Percentiles rank a stretch among this genome's conserved stretches.
Conservation (phyloP, 495 filamentous ascomycete genomes). For the Daldinia decipiens region DNA sequence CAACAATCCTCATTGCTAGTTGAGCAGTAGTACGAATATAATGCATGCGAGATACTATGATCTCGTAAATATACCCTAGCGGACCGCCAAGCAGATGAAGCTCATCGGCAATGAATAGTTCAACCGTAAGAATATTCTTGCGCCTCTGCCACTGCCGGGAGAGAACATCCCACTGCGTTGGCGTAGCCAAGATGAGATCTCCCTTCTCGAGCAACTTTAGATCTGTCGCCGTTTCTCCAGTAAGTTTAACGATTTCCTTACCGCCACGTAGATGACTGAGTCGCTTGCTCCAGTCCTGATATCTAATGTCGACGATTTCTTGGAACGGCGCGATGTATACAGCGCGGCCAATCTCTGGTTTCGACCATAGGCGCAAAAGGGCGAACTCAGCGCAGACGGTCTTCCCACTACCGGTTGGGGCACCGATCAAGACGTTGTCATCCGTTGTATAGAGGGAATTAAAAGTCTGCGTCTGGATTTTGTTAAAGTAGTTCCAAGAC, state of each 20-base stretch:
- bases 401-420: conserved; percentile 93
- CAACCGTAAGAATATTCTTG: conserved; percentile 91
- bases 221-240: conserved; percentile 91
- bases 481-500: conserved; percentile 91
- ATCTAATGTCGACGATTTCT: conserved; percentile 83
- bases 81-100: conserved; percentile 95
- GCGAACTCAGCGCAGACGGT: conserved; percentile 97
- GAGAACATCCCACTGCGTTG: conserved; percentile 92
- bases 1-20: conserved; percentile 85
- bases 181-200: conserved; percentile 93
- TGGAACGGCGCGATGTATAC: conserved; percentile 98
- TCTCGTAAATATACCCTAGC: conserved; percentile 91
- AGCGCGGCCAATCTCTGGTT: conserved; percentile 75
- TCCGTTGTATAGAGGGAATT: conserved; percentile 89
- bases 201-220: conserved; percentile 87
- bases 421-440: conserved; percentile 91
- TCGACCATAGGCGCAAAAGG: conserved; percentile 86
- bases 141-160: conserved; percentile 95
- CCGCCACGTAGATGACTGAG: conserved; percentile 78
- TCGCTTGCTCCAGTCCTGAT: conserved; percentile 85
- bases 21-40: conserved; percentile 91
- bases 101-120: conserved; percentile 95
- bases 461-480: conserved; percentile 96
- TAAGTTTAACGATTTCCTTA: conserved; percentile 93
- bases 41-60: conserved; percentile 96